Evolutionary conservation across 495 filamentous ascomycete genomes (phyloP), one percentile per base, ranked within the genome.

Genomic region (Rhypophila decipiens): DNA sequence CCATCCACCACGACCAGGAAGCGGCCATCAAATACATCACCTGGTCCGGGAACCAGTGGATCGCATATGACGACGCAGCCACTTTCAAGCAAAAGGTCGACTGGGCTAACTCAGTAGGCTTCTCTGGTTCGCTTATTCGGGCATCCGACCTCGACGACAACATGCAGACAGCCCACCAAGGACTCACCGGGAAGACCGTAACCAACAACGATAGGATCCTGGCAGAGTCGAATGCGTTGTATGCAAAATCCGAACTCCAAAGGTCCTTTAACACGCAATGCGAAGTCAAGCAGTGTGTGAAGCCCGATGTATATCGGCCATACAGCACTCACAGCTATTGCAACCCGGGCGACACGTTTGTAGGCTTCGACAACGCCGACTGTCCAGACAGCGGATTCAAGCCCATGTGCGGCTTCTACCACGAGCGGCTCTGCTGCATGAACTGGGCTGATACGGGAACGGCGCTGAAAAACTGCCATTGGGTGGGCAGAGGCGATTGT

Each of bases 31-130:
- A 76, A 44, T 70, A 67, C 33, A 27, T 76, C 29, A 53, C 49
- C 0, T 77, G 44, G 39, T 46, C 63, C 44, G 5, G 38, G 0
- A 55, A 73, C 47, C 70, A 77, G 45, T 79, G 75, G 76, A 57
- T 77, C 4, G 64, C 59, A 1, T 79, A 63, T 50, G 62, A 79
- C 45, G 67, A 73, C 47, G 37, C 24, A 0, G 51, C 61, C 5
- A 76, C 72, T 0, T 63, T 77, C 42, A 51, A 68, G 47, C 42
- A 53, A 31, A 76, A 77, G 54, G 43, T 62, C 1, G 57, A 66
- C 20, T 73, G 17, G 13, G 72, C 74, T 1, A 70, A 72, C 35
- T 24, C 47, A 0, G 7, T 37, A 2, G 58, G 65, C 8, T 45
- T 68, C n/a, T 46, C 46, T 8, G 64, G 67, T 13, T 15, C 53